Evolutionary conservation across 805 yeast genomes (phyloP), one percentile per base, ranked within the genome.

Genomic region (Wickerhamomyces strasburgensis): DNA sequence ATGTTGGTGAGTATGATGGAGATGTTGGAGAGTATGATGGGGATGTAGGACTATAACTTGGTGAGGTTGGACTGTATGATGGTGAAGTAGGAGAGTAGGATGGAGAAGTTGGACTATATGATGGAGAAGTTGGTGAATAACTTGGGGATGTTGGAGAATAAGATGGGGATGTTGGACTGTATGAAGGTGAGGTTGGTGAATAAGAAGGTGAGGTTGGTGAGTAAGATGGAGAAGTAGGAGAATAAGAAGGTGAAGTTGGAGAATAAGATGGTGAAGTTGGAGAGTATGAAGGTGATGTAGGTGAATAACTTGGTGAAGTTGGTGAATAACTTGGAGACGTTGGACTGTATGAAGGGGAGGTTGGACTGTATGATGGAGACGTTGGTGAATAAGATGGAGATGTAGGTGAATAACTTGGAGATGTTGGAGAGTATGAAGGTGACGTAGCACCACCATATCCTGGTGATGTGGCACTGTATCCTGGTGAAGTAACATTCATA

Each of bases 221-320:
- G 53, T 81, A 82, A 6, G 64, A 53, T 46, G 97, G 97, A 0
- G 93, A 80, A 0, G 95, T 85, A 46, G 95, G 94, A 1, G 82
- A 71, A 54, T 85, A 85, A 1, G 65, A 47, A 46, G 97, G 97
- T 0, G 93, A 80, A 0, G 95, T 85, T 46, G 95, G 94, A 1
- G 82, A 71, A 54, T 85, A 85, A 1, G 65, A 47, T 84, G 93
- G 90, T 6, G 85, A 77, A 1, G 93, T 84, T 33, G 95, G 95
- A 1, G 81, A 71, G 60, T 86, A 86, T 1, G 64, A 49, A 42
- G 96, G 97, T 0, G 90, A 80, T 0, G 95, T 85, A 44, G 93
- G 90, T 0, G 77, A 67, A 54, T 81, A 82, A 5, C 62, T 52
- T 46, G 84, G 84, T 1, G 84, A 75, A 0, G 93, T 84, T 34